Evolutionary conservation across 495 filamentous ascomycete genomes (phyloP), one percentile per base, ranked within the genome.

Genomic region (Aspergillus campestris): DNA sequence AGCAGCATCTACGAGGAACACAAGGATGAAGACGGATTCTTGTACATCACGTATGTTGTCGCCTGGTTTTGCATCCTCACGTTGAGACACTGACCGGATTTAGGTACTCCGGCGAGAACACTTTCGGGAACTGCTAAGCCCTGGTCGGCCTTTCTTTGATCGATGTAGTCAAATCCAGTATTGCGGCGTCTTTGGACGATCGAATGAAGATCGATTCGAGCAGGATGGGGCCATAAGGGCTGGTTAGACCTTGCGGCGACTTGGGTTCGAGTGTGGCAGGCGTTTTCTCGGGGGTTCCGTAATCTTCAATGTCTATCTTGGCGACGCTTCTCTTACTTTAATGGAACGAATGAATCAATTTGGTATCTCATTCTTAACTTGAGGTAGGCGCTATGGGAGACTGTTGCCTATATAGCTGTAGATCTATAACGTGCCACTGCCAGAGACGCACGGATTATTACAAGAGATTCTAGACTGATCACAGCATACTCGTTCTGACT

Each of bases 51-150:
- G 73, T 78, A 72, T 48, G 73, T 59, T 39, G 13, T 10, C 31
- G 27, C 29, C 14, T n/a, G 8, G 14, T 36, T 5, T 13, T 40
- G 3, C 35, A 14, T 28, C 29, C 7, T 32, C 33, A 3, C 9
- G n/a, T 14, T 27, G 27, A 37, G 15, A 49, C 48, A 51, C 62
- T 71, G 47, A 69, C 53, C 35, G 45, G 12, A 34, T 70, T 30
- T 72, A 95, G 89, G 56, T 97, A 97, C 78, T 96, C 92, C 32
- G 92, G 92, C 71, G 92, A 99, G 80, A 99, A 99, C 79, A 99
- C 92, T 24, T 99, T 99, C 61, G 92, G 92, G 57, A 81, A 67
- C 53, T 57, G 60, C 32, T 71, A 60, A 56, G 50, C 52, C 39
- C 49, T 57, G 50, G 30, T 36, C 30, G 13, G 45, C 44, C 34